A percentile compares a stretch with the other conserved stretches of the same genome.
These are phyloP conservation scores for Pseudogymnoascus sp. DNA, from an alignment of 2,329 filamentous ascomycete genomes.

Conservation along the genomic window DNA sequence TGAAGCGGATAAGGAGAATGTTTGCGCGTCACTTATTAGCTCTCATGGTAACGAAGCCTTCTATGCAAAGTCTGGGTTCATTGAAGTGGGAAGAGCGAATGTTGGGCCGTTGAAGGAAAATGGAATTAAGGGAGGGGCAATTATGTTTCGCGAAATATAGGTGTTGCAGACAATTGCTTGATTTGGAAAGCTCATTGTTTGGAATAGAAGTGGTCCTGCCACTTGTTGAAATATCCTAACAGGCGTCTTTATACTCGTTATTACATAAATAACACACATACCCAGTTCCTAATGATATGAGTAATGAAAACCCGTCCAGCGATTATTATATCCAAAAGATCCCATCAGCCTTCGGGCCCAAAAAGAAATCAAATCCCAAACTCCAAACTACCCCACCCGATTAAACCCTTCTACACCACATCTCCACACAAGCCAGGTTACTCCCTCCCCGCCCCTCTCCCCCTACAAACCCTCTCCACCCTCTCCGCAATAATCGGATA, in stretches of 20 bases:
- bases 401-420: background rate
- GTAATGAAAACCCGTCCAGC: background rate
- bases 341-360: background rate
- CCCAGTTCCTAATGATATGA: background rate
- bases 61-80: too few relatives aligned
- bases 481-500: constrained; percentile 48
- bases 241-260: background rate
- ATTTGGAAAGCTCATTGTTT: too few relatives aligned
- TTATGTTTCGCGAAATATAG: too few relatives aligned
- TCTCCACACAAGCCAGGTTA: background rate
- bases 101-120: too few relatives aligned
- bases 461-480: constrained; percentile 40
- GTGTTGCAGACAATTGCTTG: too few relatives aligned
- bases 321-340: background rate
- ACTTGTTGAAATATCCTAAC: background rate
- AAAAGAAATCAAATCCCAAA: background rate
- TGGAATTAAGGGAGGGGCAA: too few relatives aligned
- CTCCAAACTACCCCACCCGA: background rate
- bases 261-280: background rate
- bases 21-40: too few relatives aligned
- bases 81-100: too few relatives aligned
- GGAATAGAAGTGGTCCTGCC: background rate
- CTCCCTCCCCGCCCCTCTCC: constrained; percentile 11
- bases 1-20: too few relatives aligned
- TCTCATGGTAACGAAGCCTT: too few relatives aligned